Evolutionary conservation across 2,329 filamentous ascomycete genomes (phyloP).

Genomic region (Dothideomycetidae sp.): DNA sequence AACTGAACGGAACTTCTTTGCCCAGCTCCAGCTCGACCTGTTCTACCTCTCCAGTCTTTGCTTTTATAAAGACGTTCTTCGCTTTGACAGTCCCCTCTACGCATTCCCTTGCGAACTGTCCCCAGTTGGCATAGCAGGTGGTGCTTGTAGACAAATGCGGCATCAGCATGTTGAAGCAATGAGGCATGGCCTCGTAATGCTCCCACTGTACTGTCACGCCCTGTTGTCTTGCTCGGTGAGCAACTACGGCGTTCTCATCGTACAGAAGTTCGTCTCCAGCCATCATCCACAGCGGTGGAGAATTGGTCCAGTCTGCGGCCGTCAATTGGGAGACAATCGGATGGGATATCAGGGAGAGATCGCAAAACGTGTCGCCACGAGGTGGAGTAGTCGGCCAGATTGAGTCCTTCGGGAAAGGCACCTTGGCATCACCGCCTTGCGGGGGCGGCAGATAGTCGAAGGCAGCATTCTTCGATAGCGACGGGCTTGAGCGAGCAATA

Average conservation of each 20-base stretch:
- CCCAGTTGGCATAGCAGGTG: slow-evolving; percentile 26
- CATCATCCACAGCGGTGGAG: slow-evolving; percentile 53
- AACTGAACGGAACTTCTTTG: slow-evolving; percentile 13
- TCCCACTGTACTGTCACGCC: slow-evolving; percentile 51
- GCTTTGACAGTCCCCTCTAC: slow-evolving; percentile 19
- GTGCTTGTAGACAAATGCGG: slow-evolving; percentile 20
- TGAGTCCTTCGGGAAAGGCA: slow-evolving; percentile 33
- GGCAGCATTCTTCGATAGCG: slow-evolving; percentile 35
- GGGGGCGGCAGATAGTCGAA: slow-evolving; percentile 51
- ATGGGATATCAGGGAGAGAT: slow-evolving; percentile 37
- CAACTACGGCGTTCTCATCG: slow-evolving; percentile 52
- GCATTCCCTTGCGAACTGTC: slow-evolving; percentile 17
- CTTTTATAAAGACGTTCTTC: slow-evolving; percentile 19
- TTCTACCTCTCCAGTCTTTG: slow-evolving; percentile 20
- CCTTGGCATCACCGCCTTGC: slow-evolving; percentile 21
- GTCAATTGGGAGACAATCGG: slow-evolving; percentile 54
- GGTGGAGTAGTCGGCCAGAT: slow-evolving; percentile 33
- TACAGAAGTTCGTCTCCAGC: slow-evolving; percentile 58
- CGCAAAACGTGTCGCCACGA: slow-evolving; percentile 34
- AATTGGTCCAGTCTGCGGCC: slow-evolving; percentile 42
- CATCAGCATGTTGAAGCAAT: slow-evolving; percentile 43
- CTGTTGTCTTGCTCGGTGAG: slow-evolving; percentile 39
- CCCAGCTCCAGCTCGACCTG: slow-evolving; percentile 14
- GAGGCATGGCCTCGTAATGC: slow-evolving; percentile 70
- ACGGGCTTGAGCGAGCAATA: slow-evolving; percentile 48